phyloP scores from a whole-genome alignment of 257 asterid species.

The Dorcoceras hygrometricum region DNA sequence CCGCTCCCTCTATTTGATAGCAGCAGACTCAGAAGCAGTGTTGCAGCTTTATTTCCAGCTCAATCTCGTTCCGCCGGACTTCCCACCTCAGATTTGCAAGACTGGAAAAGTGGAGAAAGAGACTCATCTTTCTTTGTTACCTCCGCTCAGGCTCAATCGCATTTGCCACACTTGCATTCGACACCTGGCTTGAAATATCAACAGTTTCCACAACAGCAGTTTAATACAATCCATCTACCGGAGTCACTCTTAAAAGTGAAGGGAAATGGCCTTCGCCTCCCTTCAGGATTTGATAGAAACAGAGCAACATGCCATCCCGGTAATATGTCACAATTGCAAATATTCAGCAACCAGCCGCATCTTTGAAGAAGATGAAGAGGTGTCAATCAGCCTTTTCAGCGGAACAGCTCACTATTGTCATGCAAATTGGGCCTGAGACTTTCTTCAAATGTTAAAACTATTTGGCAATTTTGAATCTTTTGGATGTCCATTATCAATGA shows the following conservation, averaged over 20 bases:
- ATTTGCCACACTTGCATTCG: conserved; percentile 44
- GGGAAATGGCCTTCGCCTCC: conserved; percentile 40
- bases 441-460: neutral
- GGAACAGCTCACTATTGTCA: neutral
- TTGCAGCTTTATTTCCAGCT: conserved; percentile 26
- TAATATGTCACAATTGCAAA: conserved; percentile 35
- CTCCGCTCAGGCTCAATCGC: conserved; percentile 41
- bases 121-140: conserved; percentile 38
- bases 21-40: conserved; percentile 27
- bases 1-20: conserved; percentile 43
- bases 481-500: neutral
- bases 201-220: conserved; percentile 42
- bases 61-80: conserved; percentile 33
- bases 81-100: conserved; percentile 28
- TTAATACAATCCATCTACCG: conserved; percentile 26
- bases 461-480: neutral
- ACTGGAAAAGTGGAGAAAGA: conserved; percentile 36
- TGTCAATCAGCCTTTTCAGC: neutral
- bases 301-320: conserved; percentile 28
- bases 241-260: conserved; percentile 27
- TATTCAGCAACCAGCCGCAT: conserved; percentile 40
- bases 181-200: conserved; percentile 41
- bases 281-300: conserved; percentile 40
- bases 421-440: conserved; percentile 2
- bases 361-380: conserved; percentile 29